Evolutionary conservation across 805 yeast genomes (phyloP).

Genomic region (Hanseniaspora pseudoguilliermondii): DNA sequence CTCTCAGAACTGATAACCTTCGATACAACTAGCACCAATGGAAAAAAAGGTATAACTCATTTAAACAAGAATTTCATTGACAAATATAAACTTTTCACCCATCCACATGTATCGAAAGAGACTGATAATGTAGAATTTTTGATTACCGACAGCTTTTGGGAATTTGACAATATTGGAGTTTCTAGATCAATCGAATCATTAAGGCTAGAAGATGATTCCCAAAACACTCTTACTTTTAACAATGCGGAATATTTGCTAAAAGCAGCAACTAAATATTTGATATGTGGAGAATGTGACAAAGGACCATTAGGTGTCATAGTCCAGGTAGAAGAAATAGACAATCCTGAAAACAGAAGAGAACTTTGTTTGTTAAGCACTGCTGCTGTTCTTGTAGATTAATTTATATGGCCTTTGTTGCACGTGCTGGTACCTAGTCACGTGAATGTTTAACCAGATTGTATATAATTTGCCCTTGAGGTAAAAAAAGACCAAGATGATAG

Average conservation of each 20-base stretch:
- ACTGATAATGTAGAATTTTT: conserved; percentile 26
- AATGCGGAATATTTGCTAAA: conserved; percentile 20
- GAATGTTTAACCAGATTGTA: not conserved
- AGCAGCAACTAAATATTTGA: conserved; percentile 39
- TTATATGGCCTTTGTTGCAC: not conserved
- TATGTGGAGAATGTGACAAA: conserved; percentile 65
- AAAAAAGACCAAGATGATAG: too few relatives aligned
- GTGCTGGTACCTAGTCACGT: not conserved
- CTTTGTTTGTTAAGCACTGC: conserved; percentile 4
- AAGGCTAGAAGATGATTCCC: conserved; percentile 18
- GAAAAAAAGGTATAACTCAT: conserved; percentile 8
- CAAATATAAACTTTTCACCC: conserved; percentile 15
- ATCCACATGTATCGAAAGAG: conserved; percentile 15
- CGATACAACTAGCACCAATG: conserved; percentile 7
- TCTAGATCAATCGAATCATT: conserved; percentile 29
- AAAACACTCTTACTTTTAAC: conserved; percentile 11
- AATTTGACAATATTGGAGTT: conserved; percentile 67
- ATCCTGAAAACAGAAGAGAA: not conserved
- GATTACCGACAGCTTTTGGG: conserved; percentile 53
- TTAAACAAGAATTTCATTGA: conserved; percentile 16
- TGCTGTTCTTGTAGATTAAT: not conserved
- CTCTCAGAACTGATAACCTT: conserved; percentile 16
- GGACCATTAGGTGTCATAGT: conserved; percentile 62
- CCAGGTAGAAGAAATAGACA: conserved; percentile 25
- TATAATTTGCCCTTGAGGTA: too few relatives aligned